Evolutionary conservation across 2,329 filamentous ascomycete genomes (phyloP).

Genomic region (Penicillium sp.): DNA sequence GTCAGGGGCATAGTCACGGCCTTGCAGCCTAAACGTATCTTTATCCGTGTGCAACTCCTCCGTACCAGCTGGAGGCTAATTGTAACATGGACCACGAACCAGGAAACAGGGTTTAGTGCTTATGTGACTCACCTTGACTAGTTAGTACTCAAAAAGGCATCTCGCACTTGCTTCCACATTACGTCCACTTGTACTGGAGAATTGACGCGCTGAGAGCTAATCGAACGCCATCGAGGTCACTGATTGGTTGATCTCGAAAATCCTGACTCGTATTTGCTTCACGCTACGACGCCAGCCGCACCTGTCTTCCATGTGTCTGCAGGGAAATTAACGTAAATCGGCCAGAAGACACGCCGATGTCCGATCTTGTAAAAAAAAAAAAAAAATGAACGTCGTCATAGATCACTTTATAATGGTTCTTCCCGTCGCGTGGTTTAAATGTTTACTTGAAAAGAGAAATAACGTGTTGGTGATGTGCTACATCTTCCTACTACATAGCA

Average conservation of each 20-base stretch:
- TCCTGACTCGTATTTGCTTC: conserved; percentile 13
- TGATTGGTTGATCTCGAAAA: conserved; percentile 3
- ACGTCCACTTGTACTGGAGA: background rate
- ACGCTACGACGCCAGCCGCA: conserved; percentile 9
- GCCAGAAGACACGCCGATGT: conserved; percentile 11
- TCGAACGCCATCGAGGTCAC: background rate
- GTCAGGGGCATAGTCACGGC: background rate
- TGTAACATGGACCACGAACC: background rate
- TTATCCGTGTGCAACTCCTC: background rate
- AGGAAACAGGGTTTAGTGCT: background rate
- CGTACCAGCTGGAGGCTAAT: background rate
- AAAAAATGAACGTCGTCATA: background rate
- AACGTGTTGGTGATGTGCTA: background rate
- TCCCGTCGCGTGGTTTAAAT: background rate
- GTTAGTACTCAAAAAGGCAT: background rate
- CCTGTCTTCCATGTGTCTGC: conserved; percentile 3
- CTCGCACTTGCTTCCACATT: background rate
- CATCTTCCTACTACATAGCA: background rate
- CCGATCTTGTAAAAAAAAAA: conserved; percentile 5
- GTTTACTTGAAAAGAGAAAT: background rate
- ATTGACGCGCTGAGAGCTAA: background rate
- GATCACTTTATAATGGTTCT: conserved; percentile 2
- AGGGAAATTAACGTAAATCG: conserved; percentile 4
- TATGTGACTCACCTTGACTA: conserved; percentile 7
- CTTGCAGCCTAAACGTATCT: background rate